Evolutionary conservation across 2,329 filamentous ascomycete genomes (phyloP).

Genomic region (Paraphoma sp.): DNA sequence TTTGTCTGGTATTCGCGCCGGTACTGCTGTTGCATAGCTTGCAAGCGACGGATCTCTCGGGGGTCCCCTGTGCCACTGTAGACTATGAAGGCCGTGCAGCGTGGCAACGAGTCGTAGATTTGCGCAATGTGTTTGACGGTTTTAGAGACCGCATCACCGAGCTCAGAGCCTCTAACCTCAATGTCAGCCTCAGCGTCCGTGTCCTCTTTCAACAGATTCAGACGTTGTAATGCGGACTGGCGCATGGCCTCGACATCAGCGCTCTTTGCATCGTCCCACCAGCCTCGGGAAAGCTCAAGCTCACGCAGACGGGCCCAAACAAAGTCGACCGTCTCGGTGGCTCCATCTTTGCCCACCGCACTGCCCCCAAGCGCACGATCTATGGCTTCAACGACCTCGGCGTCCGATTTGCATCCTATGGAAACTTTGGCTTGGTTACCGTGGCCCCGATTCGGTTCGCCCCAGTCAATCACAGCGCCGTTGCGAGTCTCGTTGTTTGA

Average conservation of each 20-base stretch:
- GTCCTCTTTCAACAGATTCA: constrained; percentile 25
- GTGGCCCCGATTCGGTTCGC: constrained; percentile 71
- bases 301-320: constrained; percentile 68
- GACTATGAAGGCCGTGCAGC: constrained; percentile 66
- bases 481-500: constrained; percentile 47
- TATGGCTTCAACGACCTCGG: constrained; percentile 63
- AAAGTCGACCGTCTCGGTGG: constrained; percentile 64
- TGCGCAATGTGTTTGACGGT: constrained; percentile 59
- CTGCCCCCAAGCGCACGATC: constrained; percentile 60
- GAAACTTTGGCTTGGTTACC: constrained; percentile 63
- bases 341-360: constrained; percentile 49
- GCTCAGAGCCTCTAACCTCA: constrained; percentile 33
- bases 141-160: constrained; percentile 56
- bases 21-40: constrained; percentile 62
- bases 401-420: constrained; percentile 64
- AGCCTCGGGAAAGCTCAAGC: constrained; percentile 65
- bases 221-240: constrained; percentile 30
- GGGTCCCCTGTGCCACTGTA: constrained; percentile 71
- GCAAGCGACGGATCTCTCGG: constrained; percentile 61
- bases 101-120: constrained; percentile 63
- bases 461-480: constrained; percentile 87
- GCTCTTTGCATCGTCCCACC: constrained; percentile 61
- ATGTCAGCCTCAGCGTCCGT: constrained; percentile 23
- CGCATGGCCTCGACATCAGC: constrained; percentile 45
- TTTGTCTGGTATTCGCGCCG: constrained; percentile 64